Conservation (phyloP, 768 basidiomycete species). For the Rhizopogon rudus region DNA sequence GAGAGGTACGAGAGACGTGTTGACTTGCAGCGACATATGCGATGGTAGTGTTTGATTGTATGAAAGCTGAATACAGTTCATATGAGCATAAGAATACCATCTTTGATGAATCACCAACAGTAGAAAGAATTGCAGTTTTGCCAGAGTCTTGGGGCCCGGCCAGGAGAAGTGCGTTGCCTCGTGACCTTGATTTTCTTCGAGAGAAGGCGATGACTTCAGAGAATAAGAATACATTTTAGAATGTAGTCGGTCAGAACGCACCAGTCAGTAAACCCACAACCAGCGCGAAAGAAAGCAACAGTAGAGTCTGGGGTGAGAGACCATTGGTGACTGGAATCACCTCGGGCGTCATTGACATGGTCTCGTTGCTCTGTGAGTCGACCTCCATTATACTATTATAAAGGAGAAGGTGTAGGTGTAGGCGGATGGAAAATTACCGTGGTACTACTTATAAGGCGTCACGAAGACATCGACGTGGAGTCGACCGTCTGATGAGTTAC, state of each 20-base stretch:
- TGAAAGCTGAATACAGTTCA: constrained; percentile 43
- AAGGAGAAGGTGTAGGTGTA: background rate
- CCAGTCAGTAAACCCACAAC: constrained; percentile 40
- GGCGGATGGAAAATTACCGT: background rate
- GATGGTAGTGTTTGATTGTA: constrained; percentile 62
- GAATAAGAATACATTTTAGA: background rate
- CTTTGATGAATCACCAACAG: constrained; percentile 38
- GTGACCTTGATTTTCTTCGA: constrained; percentile 37
- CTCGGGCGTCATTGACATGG: constrained; percentile 25
- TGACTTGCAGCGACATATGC: constrained; percentile 75
- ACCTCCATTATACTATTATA: constrained; percentile 6
- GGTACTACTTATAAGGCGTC: background rate
- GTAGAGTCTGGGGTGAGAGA: constrained; percentile 35
- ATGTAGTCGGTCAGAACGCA: constrained; percentile 22
- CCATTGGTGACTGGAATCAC: constrained; percentile 28
- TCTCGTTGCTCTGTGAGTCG: constrained; percentile 2
- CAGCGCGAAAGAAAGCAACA: constrained; percentile 37
- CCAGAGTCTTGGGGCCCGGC: constrained; percentile 73
- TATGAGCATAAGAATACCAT: constrained; percentile 3
- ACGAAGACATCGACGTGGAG: too few relatives aligned
- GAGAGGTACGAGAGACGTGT: constrained; percentile 46
- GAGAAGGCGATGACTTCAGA: constrained; percentile 34
- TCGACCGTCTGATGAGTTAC: background rate
- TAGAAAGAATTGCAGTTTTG: constrained; percentile 74
- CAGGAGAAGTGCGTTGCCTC: constrained; percentile 64